Conservation (phyloP, 129 eudicot species). For the Tagetes patula region DNA sequence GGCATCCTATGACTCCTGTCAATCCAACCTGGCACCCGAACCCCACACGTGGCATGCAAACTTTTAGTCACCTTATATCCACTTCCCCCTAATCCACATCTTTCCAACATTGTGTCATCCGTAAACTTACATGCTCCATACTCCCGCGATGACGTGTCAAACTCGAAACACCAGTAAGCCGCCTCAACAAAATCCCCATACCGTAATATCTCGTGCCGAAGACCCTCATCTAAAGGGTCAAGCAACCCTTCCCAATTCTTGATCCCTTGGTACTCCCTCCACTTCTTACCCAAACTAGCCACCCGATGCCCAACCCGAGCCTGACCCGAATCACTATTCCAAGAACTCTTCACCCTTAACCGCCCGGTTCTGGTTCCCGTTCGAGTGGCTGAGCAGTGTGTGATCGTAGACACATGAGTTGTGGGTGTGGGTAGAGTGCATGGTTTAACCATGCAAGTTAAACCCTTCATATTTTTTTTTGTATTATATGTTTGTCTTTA, state of each 20-base stretch:
- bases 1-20: constrained; percentile 42
- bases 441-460: constrained; percentile 41
- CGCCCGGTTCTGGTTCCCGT: background rate
- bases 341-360: constrained; percentile 38
- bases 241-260: constrained; percentile 87
- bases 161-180: constrained; percentile 64
- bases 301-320: constrained; percentile 27
- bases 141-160: constrained; percentile 48
- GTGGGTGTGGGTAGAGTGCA: constrained; percentile 35
- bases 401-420: background rate
- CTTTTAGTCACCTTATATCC: constrained; percentile 64
- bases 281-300: constrained; percentile 49
- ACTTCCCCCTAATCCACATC: constrained; percentile 52
- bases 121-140: constrained; percentile 46
- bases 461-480: constrained; percentile 38
- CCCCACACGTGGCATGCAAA: constrained; percentile 75
- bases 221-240: constrained; percentile 72
- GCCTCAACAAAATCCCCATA: constrained; percentile 83
- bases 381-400: constrained; percentile 19
- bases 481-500: background rate
- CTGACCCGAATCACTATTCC: constrained; percentile 38
- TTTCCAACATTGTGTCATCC: constrained; percentile 37
- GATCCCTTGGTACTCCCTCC: constrained; percentile 80
- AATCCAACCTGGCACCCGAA: constrained; percentile 55
- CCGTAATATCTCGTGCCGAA: constrained; percentile 63